Evolutionary conservation across 306 rosid species (phyloP).

Genomic region (Lagenaria siceraria): DNA sequence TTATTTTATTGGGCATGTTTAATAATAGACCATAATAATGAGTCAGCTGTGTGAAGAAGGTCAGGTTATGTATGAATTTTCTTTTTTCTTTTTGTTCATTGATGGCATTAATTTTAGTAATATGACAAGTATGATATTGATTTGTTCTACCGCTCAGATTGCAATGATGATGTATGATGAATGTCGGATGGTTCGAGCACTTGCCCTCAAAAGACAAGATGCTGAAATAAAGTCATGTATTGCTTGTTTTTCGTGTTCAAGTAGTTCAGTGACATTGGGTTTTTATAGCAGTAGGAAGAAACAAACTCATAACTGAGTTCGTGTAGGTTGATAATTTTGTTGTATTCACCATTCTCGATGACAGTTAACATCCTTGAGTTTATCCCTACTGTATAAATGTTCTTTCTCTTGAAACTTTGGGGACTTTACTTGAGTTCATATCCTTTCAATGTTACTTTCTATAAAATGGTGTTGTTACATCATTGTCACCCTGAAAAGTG

Average conservation of each 20-base stretch:
- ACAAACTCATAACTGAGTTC: neutral
- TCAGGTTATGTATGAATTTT: neutral
- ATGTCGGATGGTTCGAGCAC: slow-evolving; percentile 59
- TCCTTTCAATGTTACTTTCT: slow-evolving; percentile 1
- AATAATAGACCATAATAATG: neutral
- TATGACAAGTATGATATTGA: slow-evolving; percentile 40
- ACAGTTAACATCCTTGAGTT: neutral
- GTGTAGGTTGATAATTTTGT: neutral
- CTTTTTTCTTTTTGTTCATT: neutral
- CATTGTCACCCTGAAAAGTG: slow-evolving; percentile 1
- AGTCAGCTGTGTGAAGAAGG: neutral
- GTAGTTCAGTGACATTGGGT: slow-evolving; percentile 13
- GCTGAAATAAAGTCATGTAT: slow-evolving; percentile 26
- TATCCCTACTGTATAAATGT: neutral
- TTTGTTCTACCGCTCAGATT: slow-evolving; percentile 79
- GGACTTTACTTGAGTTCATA: slow-evolving; percentile 1
- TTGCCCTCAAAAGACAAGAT: slow-evolving; percentile 40
- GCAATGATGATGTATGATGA: slow-evolving; percentile 98
- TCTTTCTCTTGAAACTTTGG: neutral
- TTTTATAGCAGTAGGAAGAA: slow-evolving; percentile 10
- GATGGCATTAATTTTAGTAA: slow-evolving; percentile 16
- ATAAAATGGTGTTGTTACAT: slow-evolving; percentile 7
- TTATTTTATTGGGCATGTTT: neutral
- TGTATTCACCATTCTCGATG: neutral
- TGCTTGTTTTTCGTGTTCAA: slow-evolving; percentile 14